Base-by-base conservation (phyloP, 2,329 filamentous ascomycete genomes). In the Colletotrichum graminicola region DNA sequence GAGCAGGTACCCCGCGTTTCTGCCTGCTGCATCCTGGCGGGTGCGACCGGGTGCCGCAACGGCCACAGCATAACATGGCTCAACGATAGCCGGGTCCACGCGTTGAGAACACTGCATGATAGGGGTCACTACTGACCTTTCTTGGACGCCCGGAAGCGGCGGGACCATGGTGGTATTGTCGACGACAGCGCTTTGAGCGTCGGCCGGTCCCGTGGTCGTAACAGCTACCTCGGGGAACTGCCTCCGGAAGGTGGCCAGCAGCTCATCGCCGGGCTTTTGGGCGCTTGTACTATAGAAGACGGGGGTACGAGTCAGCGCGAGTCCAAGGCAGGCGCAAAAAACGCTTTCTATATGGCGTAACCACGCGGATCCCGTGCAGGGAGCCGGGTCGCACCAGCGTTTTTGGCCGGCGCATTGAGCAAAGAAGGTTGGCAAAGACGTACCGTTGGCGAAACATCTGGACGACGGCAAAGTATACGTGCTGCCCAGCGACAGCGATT, bases 241-340 rank as follows among this genome's bases (percentile, higher is more conserved):
- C 77, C 93, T 90, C 80, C 93, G 93, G 84, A 97, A 97, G 80
- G 90, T 91, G 82, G 91, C 91, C 80, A 96, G 91, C 78, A 97
- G 88, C 77, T 95, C 93, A 79, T 95, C 93, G 80, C 90, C 91
- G 67, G 94, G 94, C 85, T 97, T 97, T 82, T 94, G 93, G 67
- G 93, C 91, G 81, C 89, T 94, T 78, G 89, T 93, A 83, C 92
- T 93, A 75, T 52, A 60, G 75, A 64, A 60, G 75, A 64, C 16
- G 55, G 29, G 39, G 49, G 62, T 32, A 59, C 62, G 60, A 60
- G 67, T 72, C 67, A 71, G 73, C 67, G n/a, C 32, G 18, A 36
- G 55, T 41, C 62, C 39, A 60, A 41, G 34, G 61, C 65, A 62
- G 60, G 61, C 70, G 43, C 49, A 67, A 64, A 67, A 64, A 61